Base-by-base conservation (phyloP, 495 filamentous ascomycete species). In the Talaromyces stipitatus region DNA sequence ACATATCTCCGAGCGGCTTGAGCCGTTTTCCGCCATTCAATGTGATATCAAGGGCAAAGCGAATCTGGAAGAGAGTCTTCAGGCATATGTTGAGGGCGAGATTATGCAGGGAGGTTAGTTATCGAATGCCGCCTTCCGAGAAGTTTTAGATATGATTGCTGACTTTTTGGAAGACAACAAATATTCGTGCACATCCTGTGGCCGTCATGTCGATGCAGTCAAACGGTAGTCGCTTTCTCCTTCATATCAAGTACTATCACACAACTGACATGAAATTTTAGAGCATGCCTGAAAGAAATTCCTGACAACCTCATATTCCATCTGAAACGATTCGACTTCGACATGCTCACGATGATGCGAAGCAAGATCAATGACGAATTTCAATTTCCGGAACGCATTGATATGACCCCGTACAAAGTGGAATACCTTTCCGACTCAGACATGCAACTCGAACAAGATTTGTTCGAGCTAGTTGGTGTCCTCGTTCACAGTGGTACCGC, bases 351-450 rank as follows among this genome's bases (percentile, higher is more conserved):
- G 2, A 83, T 94, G 70, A 78, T 86, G 64, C 80, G 94, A 55
- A 91, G 81, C 73, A 99, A 99, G 71, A 92, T 97, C 72, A 97
- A 99, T 64, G 95, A 97, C 63, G 79, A 85, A 53, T 99, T 99
- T 65, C 76, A 87, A 27, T 99, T 99, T 62, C 94, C 94, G 0
- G 72, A 74, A 6, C 78, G 72, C 26, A 90, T 99, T 57, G 88
- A 99, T 67, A 95, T 99, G 89, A 80, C 83, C 16, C 89, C 85
- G 1, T 99, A 95, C 72, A 95, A 89, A 16, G 83, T 95, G 20
- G 87, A 91, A 30, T 82, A 92, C 66, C 77, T 97, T n/a, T 89
- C 84, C 59, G 79, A 90, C 32, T 78, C 81, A 14, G 69, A 75
- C 0, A 72, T 78, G 8, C 72, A 76, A 5, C 66, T 65, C 9